Evolutionary conservation across 805 yeast species (phyloP), one percentile per base, ranked within the genome.

Genomic region (Komagataella ulmi): DNA sequence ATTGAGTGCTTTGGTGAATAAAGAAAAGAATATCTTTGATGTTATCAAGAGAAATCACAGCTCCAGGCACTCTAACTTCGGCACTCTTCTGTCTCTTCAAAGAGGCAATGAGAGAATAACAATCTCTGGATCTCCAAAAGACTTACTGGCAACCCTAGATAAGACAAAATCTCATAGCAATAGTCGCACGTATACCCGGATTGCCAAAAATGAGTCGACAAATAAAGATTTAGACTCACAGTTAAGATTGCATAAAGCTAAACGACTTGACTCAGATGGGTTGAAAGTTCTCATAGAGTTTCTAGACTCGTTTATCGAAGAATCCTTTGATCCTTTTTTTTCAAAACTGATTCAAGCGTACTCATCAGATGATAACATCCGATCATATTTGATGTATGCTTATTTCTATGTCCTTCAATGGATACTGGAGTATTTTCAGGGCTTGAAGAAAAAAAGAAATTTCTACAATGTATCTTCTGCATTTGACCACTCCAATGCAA

Each of bases 41-140:
- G 54, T 52, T 30, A 51, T 63, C 3, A 54, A 58, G 24, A 55
- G 56, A 23, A 56, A 59, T 36, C 56, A 54, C 24, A 55, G 44
- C 23, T 74, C 88, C 1, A 75, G 99, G 48, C 99, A 91, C 62
- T 90, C 93, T 2, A 74, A 96, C 50, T 91, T 91, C 69, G 99
- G 99, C 0, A 82, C 97, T 0, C 69, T 90, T 55, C 65, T 89
- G 8, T 82, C 95, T 1, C 72, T 91, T 30, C 80, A 83, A 54
- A 77, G 83, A 17, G 73, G 75, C 21, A 81, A 81, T 51, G 71
- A 80, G 3, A 70, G 85, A 24, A 65, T 85, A 17, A 77, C 87
- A 5, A 75, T 88, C 1, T 75, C 93, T 2, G 93, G 95, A 2
- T 90, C 40, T 8, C 40, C 40, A 3, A 30, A 30, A 30, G 40